Base-by-base conservation (phyloP, 1,139 yeast species). In the Arxiozyma bovina region DNA sequence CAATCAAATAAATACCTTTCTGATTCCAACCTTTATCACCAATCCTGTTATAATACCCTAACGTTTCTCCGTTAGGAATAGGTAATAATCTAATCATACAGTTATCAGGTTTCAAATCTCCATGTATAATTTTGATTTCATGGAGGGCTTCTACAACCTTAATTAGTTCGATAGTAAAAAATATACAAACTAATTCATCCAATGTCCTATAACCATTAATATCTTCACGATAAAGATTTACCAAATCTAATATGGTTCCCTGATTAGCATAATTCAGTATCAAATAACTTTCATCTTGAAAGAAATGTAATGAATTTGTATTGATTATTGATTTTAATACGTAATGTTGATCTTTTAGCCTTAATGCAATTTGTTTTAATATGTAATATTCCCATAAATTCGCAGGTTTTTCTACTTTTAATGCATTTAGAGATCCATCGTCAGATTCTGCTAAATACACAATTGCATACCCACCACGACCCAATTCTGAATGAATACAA, bases 71-170 rank as follows among this genome's bases (percentile, higher is more conserved):
- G 11, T 72, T 72, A 47, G 86, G 74, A 42, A 84, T 70, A 55
- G 58, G 61, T n/a, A 73, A 73, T 46, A 87, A 76, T 45, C 86
- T 70, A 0, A 89, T 67, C 96, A 91, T 87, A 60, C 94, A 86
- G 64, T 90, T 90, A 58, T 88, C 96, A 0, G 96, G 86, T 64
- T 86, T 87, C 55, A 90, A 70, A 66, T 89, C 96, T 1, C 96
- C 95, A 70, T 91, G 97, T 18, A 91, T 74, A 1, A 90, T 80
- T 0, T 85, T 84, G 15, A 78, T 72, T 0, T 71, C 67, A 64
- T 91, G 97, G 34, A 91, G 69, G 1, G 74, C 68, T 60, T 85
- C 89, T 1, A 88, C 70, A 0, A 80, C 73, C 53, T 80, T 77
- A 51, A 88, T 66, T 25, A 88, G 67, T 62, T 87, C 88, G 11